Conservation (phyloP, 257 asterid species). For the Solanum etuberosum region DNA sequence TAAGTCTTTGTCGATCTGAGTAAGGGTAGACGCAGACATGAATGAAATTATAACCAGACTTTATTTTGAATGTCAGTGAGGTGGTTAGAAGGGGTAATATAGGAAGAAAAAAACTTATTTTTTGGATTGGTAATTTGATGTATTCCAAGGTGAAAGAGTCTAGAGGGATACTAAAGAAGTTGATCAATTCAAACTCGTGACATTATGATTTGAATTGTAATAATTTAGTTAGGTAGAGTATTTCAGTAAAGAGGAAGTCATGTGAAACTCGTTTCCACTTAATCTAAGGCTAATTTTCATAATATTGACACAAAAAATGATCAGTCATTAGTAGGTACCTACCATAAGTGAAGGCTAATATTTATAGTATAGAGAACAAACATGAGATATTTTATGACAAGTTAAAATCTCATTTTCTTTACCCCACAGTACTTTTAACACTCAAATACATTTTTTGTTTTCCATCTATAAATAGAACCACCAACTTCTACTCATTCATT, state of each 20-base stretch:
- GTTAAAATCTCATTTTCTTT: background rate
- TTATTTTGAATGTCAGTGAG: background rate
- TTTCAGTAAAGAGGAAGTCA: background rate
- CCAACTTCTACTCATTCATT: background rate
- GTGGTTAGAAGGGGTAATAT: background rate
- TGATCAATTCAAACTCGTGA: background rate
- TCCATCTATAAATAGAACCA: background rate
- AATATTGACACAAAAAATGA: background rate
- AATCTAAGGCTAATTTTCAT: background rate
- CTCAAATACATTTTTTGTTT: background rate
- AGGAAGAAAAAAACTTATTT: background rate
- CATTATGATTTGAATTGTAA: background rate
- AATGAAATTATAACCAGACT: background rate
- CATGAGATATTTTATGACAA: background rate
- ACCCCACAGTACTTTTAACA: background rate
- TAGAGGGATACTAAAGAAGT: background rate
- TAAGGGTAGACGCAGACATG: background rate
- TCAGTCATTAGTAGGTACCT: background rate
- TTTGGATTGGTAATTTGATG: background rate
- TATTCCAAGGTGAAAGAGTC: background rate
- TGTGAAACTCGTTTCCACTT: background rate
- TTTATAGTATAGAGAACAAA: background rate
- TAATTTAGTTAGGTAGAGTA: background rate
- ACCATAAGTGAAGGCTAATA: background rate
- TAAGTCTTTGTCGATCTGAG: background rate